Evolutionary conservation across 768 basidiomycete genomes (phyloP), one percentile per base, ranked within the genome.

Genomic region (Serendipita vermifera): DNA sequence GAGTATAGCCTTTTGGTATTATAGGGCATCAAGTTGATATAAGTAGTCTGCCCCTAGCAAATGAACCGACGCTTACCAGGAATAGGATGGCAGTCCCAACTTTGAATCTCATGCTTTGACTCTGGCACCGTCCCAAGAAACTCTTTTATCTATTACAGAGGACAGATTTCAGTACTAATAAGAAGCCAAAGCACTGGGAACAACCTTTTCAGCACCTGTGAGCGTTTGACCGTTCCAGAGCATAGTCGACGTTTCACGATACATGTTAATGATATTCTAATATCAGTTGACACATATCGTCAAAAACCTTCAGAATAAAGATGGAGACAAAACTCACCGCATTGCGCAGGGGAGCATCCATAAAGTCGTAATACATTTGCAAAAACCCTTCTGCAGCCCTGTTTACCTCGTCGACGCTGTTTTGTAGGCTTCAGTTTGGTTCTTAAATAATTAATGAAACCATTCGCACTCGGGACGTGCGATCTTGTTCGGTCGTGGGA

Each of bases 61-160:
- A 41, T 64, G 69, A 55, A 56, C 17, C 22, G 46, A 6, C 26
- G 60, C 69, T 22, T 33, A 85, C 88, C 86, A 68, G 87, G 85
- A 58, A 91, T 87, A 33, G 89, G 85, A 66, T 91, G 88, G 62
- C 89, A 91, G 65, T 91, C 89, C 60, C 87, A 88, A 15, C 85
- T 87, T 66, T 87, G 83, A 17, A 91, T 76, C 58, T 91, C 89
- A 62, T 91, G 88, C 61, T 81, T 85, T 26, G 87, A 87, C 5
- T 54, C 35, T 5, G 61, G 62, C 29, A 59, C 38, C 22, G 36
- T 41, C 13, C 54, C 53, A 33, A 57, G 38, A 41, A 62, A 62
- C 14, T 62, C 62, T 7, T 27, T 20, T 11, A 43, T 43, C 41
- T 43, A 15, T 43, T n/a, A n/a, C n/a, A n/a, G 35, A 9, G 35